Evolutionary conservation across 129 eudicot genomes (phyloP), one percentile per base, ranked within the genome.

Genomic region (Tanacetum coccineum): DNA sequence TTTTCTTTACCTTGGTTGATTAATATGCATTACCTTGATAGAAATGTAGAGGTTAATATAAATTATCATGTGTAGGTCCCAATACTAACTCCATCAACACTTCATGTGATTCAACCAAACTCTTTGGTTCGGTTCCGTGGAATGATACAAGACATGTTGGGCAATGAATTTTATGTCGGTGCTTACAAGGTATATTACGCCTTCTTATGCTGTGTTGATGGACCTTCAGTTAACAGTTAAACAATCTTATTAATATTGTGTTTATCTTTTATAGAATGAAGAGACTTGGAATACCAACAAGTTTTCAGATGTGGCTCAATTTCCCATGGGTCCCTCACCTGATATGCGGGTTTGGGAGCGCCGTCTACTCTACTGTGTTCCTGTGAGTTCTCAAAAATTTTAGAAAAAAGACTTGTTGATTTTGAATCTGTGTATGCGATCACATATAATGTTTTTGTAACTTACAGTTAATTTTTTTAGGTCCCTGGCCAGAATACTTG

Each of bases 141-240:
- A 44, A 94, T 94, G 97, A 70, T 94, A 67, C 99, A 89, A 74
- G 97, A 94, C 69, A 89, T 94, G 97, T 74, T 83, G 68, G 99
- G 95, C 2, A 89, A 89, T 78, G 99, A 94, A 62, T 83, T 86
- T 15, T 94, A 94, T 78, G 88, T 84, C 64, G 99, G 99, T 42
- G 97, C 89, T 75, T 83, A 87, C 44, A 94, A 94, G 99, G 96
- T 92, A 80, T 56, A 46, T 45, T 47, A 12, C 9, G 36, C 20
- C 25, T 6, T 9, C 0, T 36, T 36, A 1, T 36, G 9, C 5
- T 6, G 9, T 30, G 36, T 1, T 36, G 40, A 6, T 36, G 40
- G 2, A 36, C 40, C 9, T 59, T 52, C 19, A 3, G 20, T 66
- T 50, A 4, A 64, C n/a, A 12, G 28, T 22, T 3, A 36, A 39